Conservation (phyloP, 2,329 filamentous ascomycete species). For the Pseudogymnoascus sp. region DNA sequence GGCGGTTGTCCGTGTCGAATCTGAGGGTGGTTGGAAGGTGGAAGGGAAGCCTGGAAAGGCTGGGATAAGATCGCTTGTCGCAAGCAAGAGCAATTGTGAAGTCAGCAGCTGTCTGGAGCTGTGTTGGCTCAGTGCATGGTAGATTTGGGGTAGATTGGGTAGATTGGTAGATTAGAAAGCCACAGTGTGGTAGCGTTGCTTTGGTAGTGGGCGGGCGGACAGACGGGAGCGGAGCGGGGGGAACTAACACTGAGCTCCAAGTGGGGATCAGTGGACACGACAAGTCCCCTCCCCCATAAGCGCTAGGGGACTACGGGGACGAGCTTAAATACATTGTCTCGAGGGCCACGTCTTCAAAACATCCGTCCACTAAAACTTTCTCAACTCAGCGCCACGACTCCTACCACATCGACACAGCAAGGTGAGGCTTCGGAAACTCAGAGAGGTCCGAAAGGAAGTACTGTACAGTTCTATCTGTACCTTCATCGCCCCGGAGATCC, state of each 20-base stretch:
- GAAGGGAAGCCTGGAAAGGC: not conserved
- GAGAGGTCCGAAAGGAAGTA: not conserved
- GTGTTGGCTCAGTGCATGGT: not conserved
- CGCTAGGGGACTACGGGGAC: not conserved
- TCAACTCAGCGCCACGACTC: not conserved
- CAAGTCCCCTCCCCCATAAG: not conserved
- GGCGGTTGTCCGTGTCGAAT: slow-evolving; percentile 3
- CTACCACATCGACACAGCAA: not conserved
- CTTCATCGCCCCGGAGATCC: not conserved
- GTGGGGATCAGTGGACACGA: slow-evolving; percentile 5
- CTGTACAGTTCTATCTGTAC: not conserved
- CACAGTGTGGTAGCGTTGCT: not conserved
- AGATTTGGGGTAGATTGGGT: not conserved
- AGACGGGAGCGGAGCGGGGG: slow-evolving; percentile 3
- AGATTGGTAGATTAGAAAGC: not conserved
- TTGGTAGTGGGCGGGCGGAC: not conserved
- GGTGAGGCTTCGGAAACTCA: not conserved
- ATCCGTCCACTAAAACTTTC: not conserved
- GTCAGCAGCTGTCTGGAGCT: slow-evolving; percentile 3
- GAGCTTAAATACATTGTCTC: slow-evolving; percentile 8
- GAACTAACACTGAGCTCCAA: slow-evolving; percentile 5
- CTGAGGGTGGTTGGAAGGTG: not conserved
- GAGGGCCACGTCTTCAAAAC: not conserved
- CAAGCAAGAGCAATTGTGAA: not conserved
- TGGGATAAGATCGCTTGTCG: not conserved